Percentiles rank a stretch among this genome's conserved stretches.
Evolutionary conservation across 2,329 filamentous ascomycete species (phyloP).

Genomic region (Aspergillus proliferans): DNA sequence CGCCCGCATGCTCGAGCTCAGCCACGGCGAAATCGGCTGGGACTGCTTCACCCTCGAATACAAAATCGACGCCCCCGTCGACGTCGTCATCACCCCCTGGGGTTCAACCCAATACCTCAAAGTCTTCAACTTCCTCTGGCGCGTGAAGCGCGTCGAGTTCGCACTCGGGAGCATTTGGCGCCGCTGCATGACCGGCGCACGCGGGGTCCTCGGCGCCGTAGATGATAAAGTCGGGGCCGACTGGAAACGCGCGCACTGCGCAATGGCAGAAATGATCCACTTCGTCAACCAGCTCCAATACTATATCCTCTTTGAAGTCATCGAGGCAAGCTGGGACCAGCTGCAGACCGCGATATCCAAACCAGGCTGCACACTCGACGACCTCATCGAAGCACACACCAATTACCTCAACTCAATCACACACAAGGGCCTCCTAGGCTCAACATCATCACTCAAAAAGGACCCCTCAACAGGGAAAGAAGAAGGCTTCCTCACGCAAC

Average conservation of each 20-base stretch:
- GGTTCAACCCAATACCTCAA: slow-evolving; percentile 95
- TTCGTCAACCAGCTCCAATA: slow-evolving; percentile 96
- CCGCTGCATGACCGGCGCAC: slow-evolving; percentile 87
- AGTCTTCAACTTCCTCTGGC: slow-evolving; percentile 98
- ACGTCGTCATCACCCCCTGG: slow-evolving; percentile 95
- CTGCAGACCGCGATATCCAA: slow-evolving; percentile 75
- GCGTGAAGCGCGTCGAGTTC: slow-evolving; percentile 96
- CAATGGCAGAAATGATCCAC: slow-evolving; percentile 95
- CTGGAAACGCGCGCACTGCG: slow-evolving; percentile 86
- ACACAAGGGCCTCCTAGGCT: slow-evolving; percentile 86
- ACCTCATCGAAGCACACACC: slow-evolving; percentile 85
- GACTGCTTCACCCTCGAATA: slow-evolving; percentile 99
- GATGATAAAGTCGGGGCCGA: slow-evolving; percentile 67
- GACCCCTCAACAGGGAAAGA: slow-evolving; percentile 45
- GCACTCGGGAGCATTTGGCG: slow-evolving; percentile 86
- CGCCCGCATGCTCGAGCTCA: slow-evolving; percentile 95
- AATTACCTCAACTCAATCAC: slow-evolving; percentile 91
- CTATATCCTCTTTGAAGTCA: slow-evolving; percentile 97
- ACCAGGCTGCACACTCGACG: slow-evolving; percentile 86
- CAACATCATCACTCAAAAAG: slow-evolving; percentile 15
- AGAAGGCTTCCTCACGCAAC: slow-evolving; percentile 79
- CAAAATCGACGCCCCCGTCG: slow-evolving; percentile 92
- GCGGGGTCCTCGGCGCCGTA: slow-evolving; percentile 77
- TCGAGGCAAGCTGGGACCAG: slow-evolving; percentile 91
- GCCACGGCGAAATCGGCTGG: slow-evolving; percentile 96